Base-by-base conservation (phyloP, 2,329 filamentous ascomycete genomes). In the Botryotinia narcissicola region DNA sequence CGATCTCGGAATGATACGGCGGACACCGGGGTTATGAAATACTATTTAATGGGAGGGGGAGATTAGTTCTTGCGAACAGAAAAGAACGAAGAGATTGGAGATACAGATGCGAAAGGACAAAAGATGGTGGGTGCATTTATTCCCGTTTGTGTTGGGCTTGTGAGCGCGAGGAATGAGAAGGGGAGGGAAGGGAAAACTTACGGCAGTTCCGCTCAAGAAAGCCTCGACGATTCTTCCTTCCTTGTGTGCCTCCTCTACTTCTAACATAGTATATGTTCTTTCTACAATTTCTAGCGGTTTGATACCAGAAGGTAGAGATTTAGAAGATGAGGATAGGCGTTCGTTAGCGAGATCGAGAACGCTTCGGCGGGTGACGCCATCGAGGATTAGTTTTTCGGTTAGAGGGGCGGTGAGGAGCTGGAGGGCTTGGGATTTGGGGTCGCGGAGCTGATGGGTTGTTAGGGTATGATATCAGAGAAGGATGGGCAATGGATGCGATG, bases 201-300 rank as follows among this genome's bases (percentile, higher is more conserved):
- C 91, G 73, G 95, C 95, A 75, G 95, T 98, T 22, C 95, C 95
- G 42, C 92, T 90, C 5, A 92, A 92, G 80, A 97, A 98, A 2
- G 93, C 88, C 84, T 97, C 95, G 10, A 97, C 81, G 59, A 97
- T 81, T 4, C 94, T 86, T 3, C 93, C 94, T 80, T 97, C 93
- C 59, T 87, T 84, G 48, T 89, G 84, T 0, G 94, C 94, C 80
- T 91, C 88, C 40, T 91, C 80, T 14, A 98, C 82, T 82, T 97
- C 94, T 42, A 86, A 83, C 80, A 98, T 97, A 32, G 90, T 93
- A 83, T 94, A 96, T 76, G 89, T 90, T 77, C 92, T 87, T 88
- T 97, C 94, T 0, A 95, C 90, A 44, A 97, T 86, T 76, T 95
- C 91, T 1, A 91, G 72, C 75, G 88, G 85, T 60, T 82, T 71